Percentiles rank a stretch among this genome's conserved stretches.
Evolutionary conservation across 192 early-diverging fungal genomes (phyloP).

Genomic region (Backusella sp.): DNA sequence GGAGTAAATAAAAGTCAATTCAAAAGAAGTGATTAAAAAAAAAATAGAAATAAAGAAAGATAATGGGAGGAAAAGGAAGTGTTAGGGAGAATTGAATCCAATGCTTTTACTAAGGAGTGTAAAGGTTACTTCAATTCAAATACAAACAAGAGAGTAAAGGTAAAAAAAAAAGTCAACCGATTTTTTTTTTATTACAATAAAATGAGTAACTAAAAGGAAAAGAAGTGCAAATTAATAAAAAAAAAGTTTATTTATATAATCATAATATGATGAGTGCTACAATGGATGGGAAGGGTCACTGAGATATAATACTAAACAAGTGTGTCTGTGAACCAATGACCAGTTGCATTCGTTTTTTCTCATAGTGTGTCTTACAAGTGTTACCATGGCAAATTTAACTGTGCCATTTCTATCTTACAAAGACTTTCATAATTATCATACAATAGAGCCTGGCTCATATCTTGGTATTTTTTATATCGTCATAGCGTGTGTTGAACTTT

Average conservation of each 20-base stretch:
- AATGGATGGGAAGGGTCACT: background rate
- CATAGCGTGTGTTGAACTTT: too few species aligned
- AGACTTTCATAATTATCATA: background rate
- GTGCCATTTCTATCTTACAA: background rate
- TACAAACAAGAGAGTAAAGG: background rate
- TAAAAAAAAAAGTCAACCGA: background rate
- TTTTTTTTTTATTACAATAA: background rate
- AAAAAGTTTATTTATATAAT: slow-evolving; percentile 1
- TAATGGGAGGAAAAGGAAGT: background rate
- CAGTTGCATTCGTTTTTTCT: slow-evolving; percentile 1
- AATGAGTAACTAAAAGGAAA: background rate
- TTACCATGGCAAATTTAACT: background rate
- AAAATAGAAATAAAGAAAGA: background rate
- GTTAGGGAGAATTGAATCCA: background rate
- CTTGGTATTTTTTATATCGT: background rate
- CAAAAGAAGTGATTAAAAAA: background rate
- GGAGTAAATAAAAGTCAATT: background rate
- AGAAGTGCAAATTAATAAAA: background rate
- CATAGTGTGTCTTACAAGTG: background rate
- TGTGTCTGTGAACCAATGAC: background rate
- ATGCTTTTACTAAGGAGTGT: slow-evolving; percentile 2
- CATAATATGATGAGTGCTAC: background rate
- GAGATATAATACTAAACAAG: slow-evolving; percentile 7
- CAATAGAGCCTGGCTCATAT: background rate
- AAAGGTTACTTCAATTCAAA: background rate